Evolutionary conservation across 2,329 filamentous ascomycete species (phyloP), one percentile per base, ranked within the genome.

Genomic region (Pezicula neosporulosa): DNA sequence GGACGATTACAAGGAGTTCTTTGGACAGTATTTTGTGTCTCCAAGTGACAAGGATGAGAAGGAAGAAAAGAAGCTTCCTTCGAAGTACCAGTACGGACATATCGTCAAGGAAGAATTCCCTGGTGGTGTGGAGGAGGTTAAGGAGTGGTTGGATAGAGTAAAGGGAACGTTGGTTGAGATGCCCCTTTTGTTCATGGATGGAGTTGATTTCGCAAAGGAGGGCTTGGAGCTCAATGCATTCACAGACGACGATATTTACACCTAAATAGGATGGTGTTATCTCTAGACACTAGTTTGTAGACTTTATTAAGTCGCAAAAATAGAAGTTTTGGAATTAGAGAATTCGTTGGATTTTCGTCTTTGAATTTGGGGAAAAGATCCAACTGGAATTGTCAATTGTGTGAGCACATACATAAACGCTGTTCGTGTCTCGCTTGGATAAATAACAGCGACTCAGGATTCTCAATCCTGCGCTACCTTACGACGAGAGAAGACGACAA

Each of bases 181-280:
- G 92, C 90, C 91, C 27, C 74, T 97, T 60, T 76, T 90, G 58
- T 97, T 97, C 74, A 73, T 96, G 67, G 86, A 87, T 62, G 87
- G 91, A 33, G 80, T 82, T 8, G 91, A 97, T 67, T 85, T 97
- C 68, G 93, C 92, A 4, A 86, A 91, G 76, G 82, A 90, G 60
- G 90, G 91, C 0, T 62, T 96, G 62, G 77, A 80, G 19, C 70
- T 91, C 57, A 91, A 92, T 71, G 76, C 78, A 24, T 69, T 90
- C 60, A 91, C 88, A 1, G 81, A 88, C 62, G 81, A 88, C 62
- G 82, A 85, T 62, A 70, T 91, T 36, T 91, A 91, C 68, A 91
- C 87, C 28, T 66, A 41, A 61, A n/a, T 4, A 7, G 15, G 4
- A 18, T 39, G 9, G 7, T 21, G 16, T 15, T 8, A 39, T 39